A percentile compares a stretch with the other conserved stretches of the same genome.
These are phyloP conservation scores for Acanthamoeba lugdunensis DNA, from an alignment of 208 protist genomes.

Conservation along the genomic window DNA sequence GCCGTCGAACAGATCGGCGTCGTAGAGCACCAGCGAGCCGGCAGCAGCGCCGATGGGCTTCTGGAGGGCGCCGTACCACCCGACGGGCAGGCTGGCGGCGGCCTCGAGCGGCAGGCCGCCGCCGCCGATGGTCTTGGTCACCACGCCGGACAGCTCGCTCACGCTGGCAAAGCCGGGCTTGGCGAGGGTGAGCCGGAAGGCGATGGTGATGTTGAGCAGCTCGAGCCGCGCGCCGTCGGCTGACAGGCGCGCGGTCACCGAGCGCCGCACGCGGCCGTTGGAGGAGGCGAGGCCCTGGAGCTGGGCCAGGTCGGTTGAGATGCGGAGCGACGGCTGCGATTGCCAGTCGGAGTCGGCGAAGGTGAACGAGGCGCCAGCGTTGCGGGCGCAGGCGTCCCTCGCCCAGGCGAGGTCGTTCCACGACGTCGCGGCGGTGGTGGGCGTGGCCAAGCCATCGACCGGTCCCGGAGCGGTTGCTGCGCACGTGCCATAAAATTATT, in stretches of 20 bases:
- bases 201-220: slow-evolving; percentile 11
- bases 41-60: background rate
- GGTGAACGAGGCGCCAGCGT: background rate
- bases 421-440: too few species aligned
- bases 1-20: slow-evolving; percentile 14
- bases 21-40: background rate
- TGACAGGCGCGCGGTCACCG: background rate
- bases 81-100: background rate
- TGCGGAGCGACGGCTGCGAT: background rate
- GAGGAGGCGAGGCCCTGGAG: background rate
- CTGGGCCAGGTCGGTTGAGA: background rate
- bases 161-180: background rate
- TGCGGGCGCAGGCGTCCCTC: background rate
- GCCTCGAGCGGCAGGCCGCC: background rate
- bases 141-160: background rate
- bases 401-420: background rate
- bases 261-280: background rate
- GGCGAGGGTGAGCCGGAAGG: background rate
- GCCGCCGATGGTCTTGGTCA: background rate
- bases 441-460: background rate
- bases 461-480: background rate
- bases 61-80: background rate
- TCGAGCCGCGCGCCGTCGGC: background rate
- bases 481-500: background rate
- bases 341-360: background rate